Conservation (phyloP, 257 asterid species). For the Perilla frutescens region DNA sequence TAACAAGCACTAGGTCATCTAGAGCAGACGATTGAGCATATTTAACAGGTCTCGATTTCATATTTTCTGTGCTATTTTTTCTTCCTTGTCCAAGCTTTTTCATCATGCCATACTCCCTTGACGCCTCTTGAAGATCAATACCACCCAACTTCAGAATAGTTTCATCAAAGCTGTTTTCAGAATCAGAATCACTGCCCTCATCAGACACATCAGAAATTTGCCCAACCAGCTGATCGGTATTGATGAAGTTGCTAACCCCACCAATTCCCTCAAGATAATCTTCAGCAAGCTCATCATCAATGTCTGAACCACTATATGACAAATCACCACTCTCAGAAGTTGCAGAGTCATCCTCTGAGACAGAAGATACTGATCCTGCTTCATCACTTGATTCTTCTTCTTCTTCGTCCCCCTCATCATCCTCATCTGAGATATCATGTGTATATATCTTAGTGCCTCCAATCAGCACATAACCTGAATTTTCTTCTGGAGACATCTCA, state of each 20-base stretch:
- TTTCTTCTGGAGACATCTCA: conserved; percentile 49
- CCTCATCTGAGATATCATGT: conserved; percentile 66
- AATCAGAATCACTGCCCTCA: conserved; percentile 42
- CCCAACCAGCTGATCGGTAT: conserved; percentile 65
- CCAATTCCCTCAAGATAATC: conserved; percentile 92
- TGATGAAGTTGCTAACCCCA: conserved; percentile 50
- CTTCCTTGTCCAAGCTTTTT: conserved; percentile 49
- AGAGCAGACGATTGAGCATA: conserved; percentile 45
- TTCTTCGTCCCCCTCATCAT: conserved; percentile 56
- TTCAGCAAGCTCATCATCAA: conserved; percentile 86
- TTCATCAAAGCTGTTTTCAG: conserved; percentile 50
- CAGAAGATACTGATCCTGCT: conserved; percentile 59
- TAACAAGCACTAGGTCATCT: conserved; percentile 69
- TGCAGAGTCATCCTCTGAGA: conserved; percentile 53
- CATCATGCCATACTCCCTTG: conserved; percentile 69
- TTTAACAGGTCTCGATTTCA: conserved; percentile 42
- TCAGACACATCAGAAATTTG: conserved; percentile 44
- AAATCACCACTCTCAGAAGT: conserved; percentile 57
- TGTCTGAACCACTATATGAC: conserved; percentile 68
- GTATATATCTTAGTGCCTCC: conserved; percentile 88
- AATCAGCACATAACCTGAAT: conserved; percentile 70
- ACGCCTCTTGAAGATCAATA: conserved; percentile 83
- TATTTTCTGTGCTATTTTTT: conserved; percentile 42
- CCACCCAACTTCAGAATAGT: conserved; percentile 72
- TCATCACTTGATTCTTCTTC: conserved; percentile 53